Evolutionary conservation across 1,139 yeast species (phyloP).

Genomic region (Yamadazyma triangularis): DNA sequence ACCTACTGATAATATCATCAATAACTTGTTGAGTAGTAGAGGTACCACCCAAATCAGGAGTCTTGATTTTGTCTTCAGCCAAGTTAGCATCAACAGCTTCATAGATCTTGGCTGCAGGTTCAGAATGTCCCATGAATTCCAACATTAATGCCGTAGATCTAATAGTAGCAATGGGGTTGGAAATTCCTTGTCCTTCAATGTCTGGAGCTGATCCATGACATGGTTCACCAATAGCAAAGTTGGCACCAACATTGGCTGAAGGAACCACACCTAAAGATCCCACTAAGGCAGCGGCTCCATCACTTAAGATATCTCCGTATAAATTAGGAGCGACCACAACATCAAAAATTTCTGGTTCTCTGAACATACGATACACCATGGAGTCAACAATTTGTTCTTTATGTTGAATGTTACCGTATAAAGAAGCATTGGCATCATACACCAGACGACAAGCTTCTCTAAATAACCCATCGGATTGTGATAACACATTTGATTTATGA

Average conservation of each 20-base stretch:
- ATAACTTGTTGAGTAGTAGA: slow-evolving; percentile 83
- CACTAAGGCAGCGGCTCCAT: slow-evolving; percentile 98
- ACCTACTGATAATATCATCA: slow-evolving; percentile 61
- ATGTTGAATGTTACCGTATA: slow-evolving; percentile 55
- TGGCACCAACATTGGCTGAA: slow-evolving; percentile 94
- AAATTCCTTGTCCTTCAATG: slow-evolving; percentile 89
- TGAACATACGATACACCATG: slow-evolving; percentile 97
- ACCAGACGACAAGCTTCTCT: slow-evolving; percentile 83
- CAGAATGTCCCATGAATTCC: slow-evolving; percentile 89
- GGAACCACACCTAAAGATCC: slow-evolving; percentile 99
- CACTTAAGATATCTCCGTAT: slow-evolving; percentile 95
- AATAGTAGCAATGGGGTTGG: slow-evolving; percentile 97
- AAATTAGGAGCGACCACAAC: slow-evolving; percentile 98
- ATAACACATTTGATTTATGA: slow-evolving; percentile 92
- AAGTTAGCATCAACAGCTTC: slow-evolving; percentile 93
- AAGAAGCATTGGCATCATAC: slow-evolving; percentile 60
- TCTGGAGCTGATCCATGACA: slow-evolving; percentile 99
- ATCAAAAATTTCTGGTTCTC: slow-evolving; percentile 95
- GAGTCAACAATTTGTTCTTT: slow-evolving; percentile 98
- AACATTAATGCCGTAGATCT: slow-evolving; percentile 96
- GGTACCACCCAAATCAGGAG: slow-evolving; percentile 94
- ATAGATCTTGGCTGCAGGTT: slow-evolving; percentile 89
- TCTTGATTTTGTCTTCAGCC: slow-evolving; percentile 71
- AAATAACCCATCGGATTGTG: slow-evolving; percentile 92
- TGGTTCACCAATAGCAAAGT: slow-evolving; percentile 97